phyloP scores from a whole-genome alignment of 192 early-diverging fungal species.

The Umbelopsis sp. region DNA sequence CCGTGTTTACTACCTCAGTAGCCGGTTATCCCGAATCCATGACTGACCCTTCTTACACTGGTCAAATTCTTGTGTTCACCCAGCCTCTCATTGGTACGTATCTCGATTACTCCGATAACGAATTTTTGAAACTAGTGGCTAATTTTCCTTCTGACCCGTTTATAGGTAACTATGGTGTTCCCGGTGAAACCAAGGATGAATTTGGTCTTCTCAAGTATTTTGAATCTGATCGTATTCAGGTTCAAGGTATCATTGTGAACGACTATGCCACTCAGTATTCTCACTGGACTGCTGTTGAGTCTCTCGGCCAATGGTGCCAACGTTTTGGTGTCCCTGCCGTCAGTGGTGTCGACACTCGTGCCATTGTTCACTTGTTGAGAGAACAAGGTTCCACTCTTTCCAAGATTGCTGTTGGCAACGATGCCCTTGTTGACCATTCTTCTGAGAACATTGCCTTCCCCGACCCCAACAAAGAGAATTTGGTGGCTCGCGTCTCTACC shows the following conservation, averaged over 20 bases:
- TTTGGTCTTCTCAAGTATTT: slow-evolving; percentile 87
- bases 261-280: slow-evolving; percentile 92
- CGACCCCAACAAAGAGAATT: slow-evolving; percentile 78
- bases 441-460: slow-evolving; percentile 49
- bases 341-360: slow-evolving; percentile 91
- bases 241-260: slow-evolving; percentile 84
- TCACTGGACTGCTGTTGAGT: slow-evolving; percentile 93
- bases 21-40: slow-evolving; percentile 98
- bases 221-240: slow-evolving; percentile 86
- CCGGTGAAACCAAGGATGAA: slow-evolving; percentile 68
- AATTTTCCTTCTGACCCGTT: neutral
- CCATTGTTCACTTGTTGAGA: slow-evolving; percentile 82
- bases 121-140: neutral
- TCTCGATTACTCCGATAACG: neutral
- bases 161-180: slow-evolving; percentile 88
- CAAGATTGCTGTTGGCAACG: slow-evolving; percentile 70
- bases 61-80: slow-evolving; percentile 96
- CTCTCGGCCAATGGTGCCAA: slow-evolving; percentile 86
- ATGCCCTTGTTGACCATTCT: slow-evolving; percentile 35
- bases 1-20: slow-evolving; percentile 92
- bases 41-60: slow-evolving; percentile 96
- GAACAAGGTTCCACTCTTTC: slow-evolving; percentile 86
- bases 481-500: slow-evolving; percentile 83
- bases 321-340: slow-evolving; percentile 85
- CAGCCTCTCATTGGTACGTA: slow-evolving; percentile 84